Base-by-base conservation (phyloP, 23 red algal genomes). In the Cyanidiococcus yangmingshanensis region DNA sequence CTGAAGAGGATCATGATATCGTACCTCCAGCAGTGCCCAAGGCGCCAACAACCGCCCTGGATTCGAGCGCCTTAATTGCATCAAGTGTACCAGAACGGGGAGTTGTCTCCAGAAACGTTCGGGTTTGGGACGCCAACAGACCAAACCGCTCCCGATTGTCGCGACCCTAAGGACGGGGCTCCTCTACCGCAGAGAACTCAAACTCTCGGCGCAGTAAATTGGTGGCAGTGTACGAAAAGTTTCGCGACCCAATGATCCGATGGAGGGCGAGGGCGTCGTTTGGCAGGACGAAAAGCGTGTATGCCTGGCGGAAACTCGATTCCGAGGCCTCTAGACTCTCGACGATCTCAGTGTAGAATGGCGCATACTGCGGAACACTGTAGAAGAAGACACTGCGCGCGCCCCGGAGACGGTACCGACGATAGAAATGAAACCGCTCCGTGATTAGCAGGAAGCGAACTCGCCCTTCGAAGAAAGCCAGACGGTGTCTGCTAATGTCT, bases 391-490 rank as follows among this genome's bases (percentile, higher is more conserved):
- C 27, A 35, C 41, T 75, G 18, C 77, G 79, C 41, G 89, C 82
- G 16, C 89, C 89, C 1, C 89, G 89, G 37, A 92, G 37, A 76
- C 83, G 82, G 54, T 86, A 59, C 24, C 89, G 67, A 76, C 83
- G 85, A 82, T 78, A 92, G 57, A 87, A 92, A 59, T 92, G 89
- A 59, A 92, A 92, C 1, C 89, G 83, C 45, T 92, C 89, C 0
- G 80, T 87, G 0, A 92, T 80, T 51, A 87, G 39, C n/a, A 92
- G 75, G 39, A 87, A 82, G 15, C 67, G 39, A 2, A 87, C 80
- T 50, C 67, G 76, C 58, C 84, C 75, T 50, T 86, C 79, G 57
- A 76, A 87, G 34, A 92, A 76, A 31, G 58, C 68, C 21, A 75
- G 67, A 18, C 82, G 76, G 50, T 82, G 75, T 40, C 89, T 41